These are phyloP conservation scores for Sicyos edulis DNA, from an alignment of 306 rosid genomes.

Conservation along the genomic window DNA sequence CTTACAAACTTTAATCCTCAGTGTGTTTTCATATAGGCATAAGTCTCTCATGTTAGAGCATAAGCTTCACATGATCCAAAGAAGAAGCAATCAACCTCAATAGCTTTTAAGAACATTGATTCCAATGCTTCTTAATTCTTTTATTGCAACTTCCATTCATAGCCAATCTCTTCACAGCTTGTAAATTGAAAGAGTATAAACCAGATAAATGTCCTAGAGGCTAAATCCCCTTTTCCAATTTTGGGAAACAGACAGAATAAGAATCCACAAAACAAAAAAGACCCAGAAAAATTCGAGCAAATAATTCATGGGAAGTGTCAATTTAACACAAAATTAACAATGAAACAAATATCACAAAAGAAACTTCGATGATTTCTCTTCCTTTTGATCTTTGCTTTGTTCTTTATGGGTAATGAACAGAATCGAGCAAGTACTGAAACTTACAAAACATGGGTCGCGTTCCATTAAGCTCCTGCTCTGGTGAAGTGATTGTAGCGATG, in stretches of 20 bases:
- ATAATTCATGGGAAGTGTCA: background rate
- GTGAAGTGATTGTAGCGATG: background rate
- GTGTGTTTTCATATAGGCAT: too few species aligned
- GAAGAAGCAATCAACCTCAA: too few species aligned
- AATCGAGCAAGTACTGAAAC: background rate
- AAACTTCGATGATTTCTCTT: background rate
- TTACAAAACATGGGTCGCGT: constrained; percentile 10
- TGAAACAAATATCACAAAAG: background rate
- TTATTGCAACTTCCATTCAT: background rate
- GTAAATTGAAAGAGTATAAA: background rate
- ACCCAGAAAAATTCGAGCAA: constrained; percentile 4
- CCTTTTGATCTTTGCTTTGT: background rate
- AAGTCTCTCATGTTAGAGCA: too few species aligned
- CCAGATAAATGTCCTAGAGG: background rate
- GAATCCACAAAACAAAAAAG: background rate
- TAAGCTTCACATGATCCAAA: too few species aligned
- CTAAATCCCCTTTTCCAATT: background rate
- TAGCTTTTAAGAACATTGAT: too few species aligned
- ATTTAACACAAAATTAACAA: background rate
- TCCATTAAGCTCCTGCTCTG: constrained; percentile 6
- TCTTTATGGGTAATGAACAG: background rate
- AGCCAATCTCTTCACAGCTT: background rate
- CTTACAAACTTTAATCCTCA: too few species aligned
- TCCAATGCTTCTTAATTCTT: background rate
- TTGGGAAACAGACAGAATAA: background rate